phyloP scores from a whole-genome alignment of 805 yeast genomes.

The Wickerhamiella allomyrinae region DNA sequence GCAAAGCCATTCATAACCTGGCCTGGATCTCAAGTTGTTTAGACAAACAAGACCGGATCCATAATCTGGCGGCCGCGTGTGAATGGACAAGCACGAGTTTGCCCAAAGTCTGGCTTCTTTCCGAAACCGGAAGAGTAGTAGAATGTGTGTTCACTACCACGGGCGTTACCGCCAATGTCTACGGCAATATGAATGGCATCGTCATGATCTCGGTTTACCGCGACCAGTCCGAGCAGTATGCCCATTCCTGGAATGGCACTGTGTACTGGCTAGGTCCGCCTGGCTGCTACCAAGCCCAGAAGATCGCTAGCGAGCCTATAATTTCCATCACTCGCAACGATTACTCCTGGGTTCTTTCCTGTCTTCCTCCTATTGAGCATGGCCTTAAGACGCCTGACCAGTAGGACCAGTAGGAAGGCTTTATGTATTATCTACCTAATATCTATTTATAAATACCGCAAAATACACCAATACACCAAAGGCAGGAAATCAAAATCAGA shows the following conservation, averaged over 20 bases:
- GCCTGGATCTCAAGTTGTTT: background rate
- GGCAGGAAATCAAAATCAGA: conserved; percentile 16
- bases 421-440: too few species aligned
- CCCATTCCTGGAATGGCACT: background rate
- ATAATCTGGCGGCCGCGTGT: background rate
- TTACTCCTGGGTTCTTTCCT: too few species aligned
- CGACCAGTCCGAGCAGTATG: background rate
- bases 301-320: too few species aligned
- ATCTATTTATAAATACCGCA: too few species aligned
- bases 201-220: too few species aligned
- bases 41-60: background rate
- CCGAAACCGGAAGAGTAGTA: background rate
- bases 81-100: background rate
- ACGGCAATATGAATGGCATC: background rate
- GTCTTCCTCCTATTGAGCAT: too few species aligned
- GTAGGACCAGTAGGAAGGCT: too few species aligned
- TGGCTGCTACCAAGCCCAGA: background rate
- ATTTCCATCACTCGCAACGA: background rate
- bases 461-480: too few species aligned
- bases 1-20: background rate
- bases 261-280: background rate
- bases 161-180: background rate
- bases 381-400: too few species aligned
- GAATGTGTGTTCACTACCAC: background rate
- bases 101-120: background rate